Conservation (phyloP, 495 filamentous ascomycete species). For the Chaetomium fimeti region DNA sequence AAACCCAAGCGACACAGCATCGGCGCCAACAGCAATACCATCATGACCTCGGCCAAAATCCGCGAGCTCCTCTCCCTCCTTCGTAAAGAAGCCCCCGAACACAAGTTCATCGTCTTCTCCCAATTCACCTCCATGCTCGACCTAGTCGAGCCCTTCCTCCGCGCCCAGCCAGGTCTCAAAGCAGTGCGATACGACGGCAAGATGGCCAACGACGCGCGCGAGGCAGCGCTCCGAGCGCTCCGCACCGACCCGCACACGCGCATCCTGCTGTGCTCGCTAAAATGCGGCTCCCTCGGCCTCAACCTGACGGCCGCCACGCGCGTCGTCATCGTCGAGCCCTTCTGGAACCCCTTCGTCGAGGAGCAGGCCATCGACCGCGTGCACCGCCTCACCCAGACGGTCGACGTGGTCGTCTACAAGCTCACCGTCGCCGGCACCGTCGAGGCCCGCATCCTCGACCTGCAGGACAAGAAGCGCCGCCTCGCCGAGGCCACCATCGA, state of each 20-base stretch:
- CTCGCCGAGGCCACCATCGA: conserved; percentile 63
- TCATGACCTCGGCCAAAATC: conserved; percentile 84
- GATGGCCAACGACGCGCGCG: conserved; percentile 91
- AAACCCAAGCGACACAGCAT: conserved; percentile 2
- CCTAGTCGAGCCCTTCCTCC: conserved; percentile 89
- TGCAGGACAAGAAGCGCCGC: conserved; percentile 89
- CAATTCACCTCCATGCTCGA: conserved; percentile 96
- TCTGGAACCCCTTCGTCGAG: conserved; percentile 98
- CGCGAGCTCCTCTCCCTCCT: conserved; percentile 78
- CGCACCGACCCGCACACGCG: conserved; percentile 69
- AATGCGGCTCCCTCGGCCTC: conserved; percentile 87
- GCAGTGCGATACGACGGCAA: conserved; percentile 91
- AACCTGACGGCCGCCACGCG: conserved; percentile 92
- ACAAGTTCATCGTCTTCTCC: conserved; percentile 98
- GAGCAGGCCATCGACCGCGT: conserved; percentile 98
- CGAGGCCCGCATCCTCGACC: conserved; percentile 85
- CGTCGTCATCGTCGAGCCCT: conserved; percentile 93
- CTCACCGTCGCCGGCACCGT: conserved; percentile 81
- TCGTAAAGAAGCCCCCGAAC: conserved; percentile 65
- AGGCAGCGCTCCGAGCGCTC: conserved; percentile 70
- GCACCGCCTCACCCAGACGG: conserved; percentile 90
- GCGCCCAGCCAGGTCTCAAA: conserved; percentile 59
- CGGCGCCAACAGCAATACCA: conserved; percentile 37
- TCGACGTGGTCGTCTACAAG: conserved; percentile 91
- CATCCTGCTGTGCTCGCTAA: conserved; percentile 85